Percentiles rank a stretch among this genome's conserved stretches.
These are phyloP conservation scores for Fusarium caatingaense DNA, from an alignment of 2,329 filamentous ascomycete genomes.

Conservation along the genomic window DNA sequence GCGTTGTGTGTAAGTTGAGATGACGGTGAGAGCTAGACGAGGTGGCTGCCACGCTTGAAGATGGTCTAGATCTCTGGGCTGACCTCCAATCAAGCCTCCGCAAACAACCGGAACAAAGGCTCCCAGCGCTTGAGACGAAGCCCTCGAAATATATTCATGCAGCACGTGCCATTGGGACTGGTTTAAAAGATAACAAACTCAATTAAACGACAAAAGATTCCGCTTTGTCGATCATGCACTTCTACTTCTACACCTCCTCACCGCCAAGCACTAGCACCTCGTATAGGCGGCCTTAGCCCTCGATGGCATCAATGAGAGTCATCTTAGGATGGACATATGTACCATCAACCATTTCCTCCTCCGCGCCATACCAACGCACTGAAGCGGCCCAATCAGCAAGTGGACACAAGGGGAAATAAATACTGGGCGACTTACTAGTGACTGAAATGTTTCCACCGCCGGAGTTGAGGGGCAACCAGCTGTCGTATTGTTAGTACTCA, in stretches of 20 bases:
- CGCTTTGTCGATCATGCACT: not conserved
- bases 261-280: not conserved
- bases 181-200: not conserved
- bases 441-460: not conserved
- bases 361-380: not conserved
- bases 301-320: not conserved
- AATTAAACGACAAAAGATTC: not conserved
- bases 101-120: not conserved
- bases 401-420: accelerated
- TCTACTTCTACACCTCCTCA: not conserved
- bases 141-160: not conserved
- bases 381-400: not conserved
- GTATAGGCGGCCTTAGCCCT: not conserved
- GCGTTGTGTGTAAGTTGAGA: not conserved
- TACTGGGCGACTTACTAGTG: not conserved
- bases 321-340: not conserved
- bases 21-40: not conserved
- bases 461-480: not conserved
- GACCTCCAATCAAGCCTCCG: not conserved
- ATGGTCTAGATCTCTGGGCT: not conserved
- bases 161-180: not conserved
- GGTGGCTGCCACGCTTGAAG: not conserved
- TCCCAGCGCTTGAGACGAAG: not conserved
- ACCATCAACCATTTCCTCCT: not conserved
- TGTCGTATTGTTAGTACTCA: not conserved